These are phyloP conservation scores for Reticulascus tulasneorum DNA, from an alignment of 2,329 filamentous ascomycete species.

Conservation along the genomic window DNA sequence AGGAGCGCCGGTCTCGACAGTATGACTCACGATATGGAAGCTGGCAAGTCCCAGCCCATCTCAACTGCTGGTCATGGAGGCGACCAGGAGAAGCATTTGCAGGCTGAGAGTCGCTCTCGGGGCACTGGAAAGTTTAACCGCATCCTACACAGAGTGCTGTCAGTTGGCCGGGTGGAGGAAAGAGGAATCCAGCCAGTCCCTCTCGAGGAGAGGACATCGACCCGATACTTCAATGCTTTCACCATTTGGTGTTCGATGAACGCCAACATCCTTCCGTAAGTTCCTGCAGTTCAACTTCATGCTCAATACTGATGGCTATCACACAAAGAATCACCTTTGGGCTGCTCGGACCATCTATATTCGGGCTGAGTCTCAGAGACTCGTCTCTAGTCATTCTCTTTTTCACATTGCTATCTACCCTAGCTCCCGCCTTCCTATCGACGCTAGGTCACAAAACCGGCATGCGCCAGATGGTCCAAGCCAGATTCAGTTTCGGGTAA, in stretches of 20 bases:
- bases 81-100: no score
- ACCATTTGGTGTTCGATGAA: conserved; percentile 47
- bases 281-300: conserved; percentile 5
- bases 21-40: no score
- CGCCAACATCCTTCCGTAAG: conserved; percentile 40
- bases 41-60: no score
- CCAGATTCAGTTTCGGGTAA: conserved; percentile 58
- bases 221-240: conserved; percentile 39
- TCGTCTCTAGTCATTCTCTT: conserved; percentile 58
- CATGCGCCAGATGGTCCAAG: conserved; percentile 63
- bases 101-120: no score
- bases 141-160: conserved; percentile 2
- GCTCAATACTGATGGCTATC: neutral
- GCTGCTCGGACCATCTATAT: conserved; percentile 55
- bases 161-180: conserved; percentile 32
- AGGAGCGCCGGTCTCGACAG: no score
- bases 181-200: conserved; percentile 40
- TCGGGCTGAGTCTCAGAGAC: conserved; percentile 52
- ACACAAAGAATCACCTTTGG: conserved; percentile 54
- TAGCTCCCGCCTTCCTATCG: conserved; percentile 52
- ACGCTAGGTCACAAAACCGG: conserved; percentile 59
- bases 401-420: conserved; percentile 53
- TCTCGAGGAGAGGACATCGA: conserved; percentile 34
- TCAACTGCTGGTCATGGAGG: no score
- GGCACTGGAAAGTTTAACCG: neutral